Conservation (phyloP, 2,329 filamentous ascomycete species). For the Aspergillus phoenicis region DNA sequence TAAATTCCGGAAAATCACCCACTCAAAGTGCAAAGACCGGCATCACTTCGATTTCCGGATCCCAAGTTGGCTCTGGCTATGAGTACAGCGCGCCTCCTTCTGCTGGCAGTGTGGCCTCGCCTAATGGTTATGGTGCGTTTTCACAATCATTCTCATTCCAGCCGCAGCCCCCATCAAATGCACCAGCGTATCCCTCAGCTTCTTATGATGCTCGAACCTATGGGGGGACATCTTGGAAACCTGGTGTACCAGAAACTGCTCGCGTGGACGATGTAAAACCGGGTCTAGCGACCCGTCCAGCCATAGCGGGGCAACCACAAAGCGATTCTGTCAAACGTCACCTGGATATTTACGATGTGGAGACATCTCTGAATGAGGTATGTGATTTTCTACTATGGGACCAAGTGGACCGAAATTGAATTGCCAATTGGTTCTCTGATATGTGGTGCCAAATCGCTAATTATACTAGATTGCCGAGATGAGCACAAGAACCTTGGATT, state of each 20-base stretch:
- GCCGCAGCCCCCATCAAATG: constrained; percentile 34
- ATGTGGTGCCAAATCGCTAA: constrained; percentile 18
- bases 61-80: constrained; percentile 41
- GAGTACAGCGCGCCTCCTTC: constrained; percentile 43
- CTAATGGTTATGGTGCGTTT: constrained; percentile 38
- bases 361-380: constrained; percentile 53
- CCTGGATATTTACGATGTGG: constrained; percentile 64
- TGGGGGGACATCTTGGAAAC: constrained; percentile 32
- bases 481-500: constrained; percentile 48
- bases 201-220: constrained; percentile 38
- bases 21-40: constrained; percentile 45
- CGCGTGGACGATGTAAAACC: constrained; percentile 42
- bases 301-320: constrained; percentile 38
- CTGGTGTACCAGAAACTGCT: constrained; percentile 25
- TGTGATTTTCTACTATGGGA: constrained; percentile 20
- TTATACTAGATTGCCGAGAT: constrained; percentile 47
- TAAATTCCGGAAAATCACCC: constrained; percentile 45
- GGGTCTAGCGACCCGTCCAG: constrained; percentile 28
- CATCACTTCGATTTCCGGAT: constrained; percentile 40
- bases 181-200: constrained; percentile 35
- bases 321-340: constrained; percentile 62
- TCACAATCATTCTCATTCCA: constrained; percentile 36
- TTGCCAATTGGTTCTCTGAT: background rate
- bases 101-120: constrained; percentile 42
- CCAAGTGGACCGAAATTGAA: background rate